A percentile compares a stretch with the other conserved stretches of the same genome.
Evolutionary conservation across 768 basidiomycete species (phyloP).

Genomic region (Russula vinacea): DNA sequence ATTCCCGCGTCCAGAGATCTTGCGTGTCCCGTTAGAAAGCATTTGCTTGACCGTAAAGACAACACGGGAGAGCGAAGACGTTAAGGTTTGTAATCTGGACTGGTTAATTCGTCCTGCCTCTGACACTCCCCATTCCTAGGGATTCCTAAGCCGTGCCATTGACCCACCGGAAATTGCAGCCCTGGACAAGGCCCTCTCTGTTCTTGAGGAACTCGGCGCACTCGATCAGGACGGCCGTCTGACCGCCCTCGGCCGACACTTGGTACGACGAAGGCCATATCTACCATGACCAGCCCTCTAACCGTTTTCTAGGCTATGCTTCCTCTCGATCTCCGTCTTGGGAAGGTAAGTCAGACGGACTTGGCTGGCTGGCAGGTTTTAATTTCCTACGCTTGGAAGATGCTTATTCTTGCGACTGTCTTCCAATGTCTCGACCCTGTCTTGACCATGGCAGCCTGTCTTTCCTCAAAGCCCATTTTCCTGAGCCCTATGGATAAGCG

Average conservation of each 20-base stretch:
- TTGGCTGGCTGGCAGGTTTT: background rate
- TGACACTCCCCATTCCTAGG: slow-evolving; percentile 37
- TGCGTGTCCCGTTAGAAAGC: slow-evolving; percentile 80
- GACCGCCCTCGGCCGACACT: slow-evolving; percentile 80
- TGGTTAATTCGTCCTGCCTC: background rate
- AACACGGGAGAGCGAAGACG: slow-evolving; percentile 71
- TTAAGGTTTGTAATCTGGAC: slow-evolving; percentile 48
- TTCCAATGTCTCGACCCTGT: slow-evolving; percentile 82
- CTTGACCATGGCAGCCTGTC: slow-evolving; percentile 73
- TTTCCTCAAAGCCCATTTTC: slow-evolving; percentile 90
- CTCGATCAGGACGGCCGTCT: slow-evolving; percentile 59
- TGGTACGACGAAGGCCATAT: slow-evolving; percentile 43
- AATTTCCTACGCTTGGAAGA: slow-evolving; percentile 44
- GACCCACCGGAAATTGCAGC: slow-evolving; percentile 76
- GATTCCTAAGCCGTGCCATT: slow-evolving; percentile 70
- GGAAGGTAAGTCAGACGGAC: slow-evolving; percentile 52
- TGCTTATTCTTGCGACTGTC: slow-evolving; percentile 81
- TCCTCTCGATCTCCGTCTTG: slow-evolving; percentile 84
- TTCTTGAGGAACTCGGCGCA: slow-evolving; percentile 75
- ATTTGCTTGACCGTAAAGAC: slow-evolving; percentile 80
- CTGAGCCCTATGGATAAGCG: slow-evolving; percentile 76
- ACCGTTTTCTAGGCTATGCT: slow-evolving; percentile 58
- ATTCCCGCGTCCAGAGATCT: slow-evolving; percentile 85
- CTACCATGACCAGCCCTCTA: background rate
- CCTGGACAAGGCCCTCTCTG: slow-evolving; percentile 72